Evolutionary conservation across 1,284 basidiomycete genomes (phyloP).

Genomic region (Ganoderma leucocontextum): DNA sequence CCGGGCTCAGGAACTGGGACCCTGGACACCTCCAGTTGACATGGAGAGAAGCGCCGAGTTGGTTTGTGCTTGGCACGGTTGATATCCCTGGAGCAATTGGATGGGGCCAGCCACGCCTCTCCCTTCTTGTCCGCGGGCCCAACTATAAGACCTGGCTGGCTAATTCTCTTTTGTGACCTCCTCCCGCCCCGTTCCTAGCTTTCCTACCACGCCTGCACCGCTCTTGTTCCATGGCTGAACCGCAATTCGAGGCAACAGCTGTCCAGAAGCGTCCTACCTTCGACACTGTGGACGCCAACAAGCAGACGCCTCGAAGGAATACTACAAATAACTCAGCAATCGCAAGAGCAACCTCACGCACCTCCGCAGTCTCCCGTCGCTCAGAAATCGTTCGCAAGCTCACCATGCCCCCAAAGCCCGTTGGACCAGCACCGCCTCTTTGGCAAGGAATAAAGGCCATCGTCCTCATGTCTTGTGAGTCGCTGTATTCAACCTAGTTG

Average conservation of each 20-base stretch:
- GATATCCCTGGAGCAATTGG: neutral
- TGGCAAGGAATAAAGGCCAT: constrained; percentile 57
- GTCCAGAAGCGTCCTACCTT: constrained; percentile 22
- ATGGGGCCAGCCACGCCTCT: neutral
- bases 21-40: no score
- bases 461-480: constrained; percentile 60
- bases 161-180: neutral
- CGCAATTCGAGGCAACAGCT: neutral
- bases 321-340: constrained; percentile 29
- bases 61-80: neutral
- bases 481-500: neutral
- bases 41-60: no score
- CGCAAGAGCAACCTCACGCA: constrained; percentile 16
- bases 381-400: constrained; percentile 24
- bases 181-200: neutral
- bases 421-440: constrained; percentile 53
- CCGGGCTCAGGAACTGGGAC: no score
- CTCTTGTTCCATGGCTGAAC: neutral
- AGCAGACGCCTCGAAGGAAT: constrained; percentile 14
- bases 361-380: constrained; percentile 20
- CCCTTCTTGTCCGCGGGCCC: neutral
- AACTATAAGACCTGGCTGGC: constrained; percentile 1
- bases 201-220: neutral
- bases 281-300: constrained; percentile 10
- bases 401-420: constrained; percentile 33